Base-by-base conservation (phyloP, 169 alveolate genomes). In the Eimeria brunetti region DNA sequence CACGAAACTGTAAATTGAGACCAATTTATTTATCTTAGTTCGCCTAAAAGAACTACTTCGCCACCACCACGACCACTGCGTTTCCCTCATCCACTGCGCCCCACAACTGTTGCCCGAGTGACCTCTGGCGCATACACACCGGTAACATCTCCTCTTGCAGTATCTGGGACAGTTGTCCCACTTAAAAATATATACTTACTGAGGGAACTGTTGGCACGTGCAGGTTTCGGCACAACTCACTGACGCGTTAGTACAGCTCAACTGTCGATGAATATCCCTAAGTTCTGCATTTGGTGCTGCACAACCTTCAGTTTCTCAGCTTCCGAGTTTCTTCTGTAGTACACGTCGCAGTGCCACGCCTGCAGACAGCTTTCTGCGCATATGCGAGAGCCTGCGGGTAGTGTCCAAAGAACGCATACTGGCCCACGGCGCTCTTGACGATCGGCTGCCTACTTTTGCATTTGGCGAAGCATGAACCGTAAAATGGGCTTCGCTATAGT, bases 301-400 rank as follows among this genome's bases (percentile, higher is more conserved):
- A 83, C 73, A 83, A 38, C 76, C 64, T 58, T 51, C 56, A 83
- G 51, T 22, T 58, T 83, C 20, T 56, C 90, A 20, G 90, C 76
- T 30, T 83, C 90, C 38, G 90, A 36, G 73, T 58, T 83, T 56
- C 90, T 51, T 60, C 90, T 53, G 90, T 56, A 91, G 90, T 91
- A 91, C 33, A 91, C 95, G 86, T 91, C 95, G 62, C 95, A 91
- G 91, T 91, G 95, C 95, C 95, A 91, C 22, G 95, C 95, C 56
- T 91, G 85, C 44, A 80, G 33, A 30, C 95, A 91, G 49, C 91
- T 69, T 64, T 84, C 95, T 41, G 91, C 95, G 85, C 95, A 91
- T 33, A 91, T n/a, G 36, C 75, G 73, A 67, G 91, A 76, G 46
- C 95, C 95, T 91, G 95, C 49, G n/a, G 53, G 56, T 14, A 60